Evolutionary conservation across 2,329 filamentous ascomycete genomes (phyloP).

Genomic region (Cladorrhinum sp.): DNA sequence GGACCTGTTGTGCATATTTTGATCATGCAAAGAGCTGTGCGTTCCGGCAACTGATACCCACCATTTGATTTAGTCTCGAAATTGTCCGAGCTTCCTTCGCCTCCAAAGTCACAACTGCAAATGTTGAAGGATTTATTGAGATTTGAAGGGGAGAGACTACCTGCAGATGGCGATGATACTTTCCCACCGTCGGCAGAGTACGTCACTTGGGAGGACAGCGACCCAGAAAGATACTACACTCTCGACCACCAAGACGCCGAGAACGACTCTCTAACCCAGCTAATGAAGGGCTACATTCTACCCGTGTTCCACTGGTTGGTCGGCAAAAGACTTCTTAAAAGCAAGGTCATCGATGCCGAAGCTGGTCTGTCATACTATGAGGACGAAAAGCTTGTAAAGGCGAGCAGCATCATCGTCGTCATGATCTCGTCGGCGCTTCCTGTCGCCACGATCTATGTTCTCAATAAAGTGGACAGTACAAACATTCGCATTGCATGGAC

Average conservation of each 20-base stretch:
- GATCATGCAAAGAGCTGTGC: no score
- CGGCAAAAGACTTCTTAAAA: neutral
- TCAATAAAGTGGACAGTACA: neutral
- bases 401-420: constrained; percentile 3
- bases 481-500: neutral
- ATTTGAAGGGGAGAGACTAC: neutral
- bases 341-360: constrained; percentile 1
- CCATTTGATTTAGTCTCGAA: neutral
- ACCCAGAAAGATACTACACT: neutral
- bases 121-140: neutral
- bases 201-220: neutral
- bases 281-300: neutral
- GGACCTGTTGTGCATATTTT: neutral
- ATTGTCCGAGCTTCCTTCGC: neutral
- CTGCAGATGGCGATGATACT: neutral
- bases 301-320: neutral
- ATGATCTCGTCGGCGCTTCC: neutral
- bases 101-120: neutral
- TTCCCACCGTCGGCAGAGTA: neutral
- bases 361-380: neutral
- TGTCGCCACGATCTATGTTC: neutral
- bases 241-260: neutral
- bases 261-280: neutral
- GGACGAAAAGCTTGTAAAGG: neutral
- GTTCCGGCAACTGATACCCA: no score